Evolutionary conservation across 176 grass and related monocot species (phyloP), one percentile per base, ranked within the genome.

Genomic region (Cymbopogon citratus): DNA sequence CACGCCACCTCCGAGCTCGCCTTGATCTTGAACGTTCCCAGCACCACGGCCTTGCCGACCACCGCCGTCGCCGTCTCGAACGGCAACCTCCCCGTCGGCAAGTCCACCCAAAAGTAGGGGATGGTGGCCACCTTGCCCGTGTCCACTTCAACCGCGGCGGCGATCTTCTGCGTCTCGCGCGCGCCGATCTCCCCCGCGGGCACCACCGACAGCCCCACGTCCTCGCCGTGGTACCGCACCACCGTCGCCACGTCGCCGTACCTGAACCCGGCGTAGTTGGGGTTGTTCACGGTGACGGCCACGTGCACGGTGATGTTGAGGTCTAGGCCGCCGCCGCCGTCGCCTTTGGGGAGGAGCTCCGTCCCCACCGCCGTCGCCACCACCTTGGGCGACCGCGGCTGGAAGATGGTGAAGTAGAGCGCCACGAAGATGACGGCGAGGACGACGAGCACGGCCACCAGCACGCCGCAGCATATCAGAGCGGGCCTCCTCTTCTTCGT

Each of bases 341-440:
- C 3, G 29, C 36, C 10, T 1, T 57, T 57, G 21, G 9, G 21
- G 0, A 51, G 11, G 1, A 78, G 4, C 0, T 23, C 25, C 29
- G 86, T 3, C 18, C 59, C 52, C 16, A 87, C 86, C 24, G 82
- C 18, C 52, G 73, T 85, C 21, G 76, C 80, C 54, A 45, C 48
- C 71, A 94, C 85, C 1, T 19, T 38, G 7, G 90, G 87, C 72
- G 83, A 3, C 40, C 83, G 89, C 63, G 87, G 85, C 74, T 72
- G 89, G 88, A 97, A 87, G 49, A 97, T 19, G 9, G 86, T 87
- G 83, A 87, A 94, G 87, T 82, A 90, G 79, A 97, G 77, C 80
- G 84, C 51, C 18, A 85, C n/a, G 68, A 89, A 41, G 52, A 88
- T 11, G 45, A 46, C 60, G 39, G 68, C 26, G 75, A 92, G 39